Base-by-base conservation (phyloP, 2,329 filamentous ascomycete genomes). In the Colletotrichum zoysiae region DNA sequence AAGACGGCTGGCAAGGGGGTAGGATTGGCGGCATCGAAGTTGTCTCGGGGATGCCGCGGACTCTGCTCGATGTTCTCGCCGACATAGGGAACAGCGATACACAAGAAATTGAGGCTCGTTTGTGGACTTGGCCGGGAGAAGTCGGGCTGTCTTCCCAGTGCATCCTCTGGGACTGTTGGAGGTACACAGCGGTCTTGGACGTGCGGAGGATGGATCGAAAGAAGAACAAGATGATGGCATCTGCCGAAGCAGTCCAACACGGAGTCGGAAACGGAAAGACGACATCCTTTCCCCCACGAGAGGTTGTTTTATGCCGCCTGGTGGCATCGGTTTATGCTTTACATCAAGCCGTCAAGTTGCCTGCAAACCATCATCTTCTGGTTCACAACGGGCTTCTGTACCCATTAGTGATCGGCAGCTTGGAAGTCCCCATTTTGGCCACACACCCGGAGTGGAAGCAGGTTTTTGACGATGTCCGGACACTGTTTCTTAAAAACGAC, bases 131-230 rank as follows among this genome's bases (percentile, higher is more conserved):
- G 78, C 75, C 76, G 0, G 78, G 78, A 0, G 68, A 78, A 1
- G 71, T 75, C 7, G 78, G 78, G 0, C 71, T 76, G 42, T 66
- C 78, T 30, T 75, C 76, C 1, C 77, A 78, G 33, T 76, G 74
- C 38, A 77, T 79, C 44, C 73, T 79, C 3, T 79, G 78, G 78
- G 78, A 79, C 23, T 73, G 77, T 0, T 79, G 75, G 66, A 75
- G 78, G 1, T 46, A 77, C 33, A 65, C 78, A 2, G 78, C 76
- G 0, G 73, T 79, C 3, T 26, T 79, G 6, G 69, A 76, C 6
- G 55, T 58, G n/a, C 76, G 77, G 1, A 62, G 76, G 14, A 20
- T 63, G 1, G 58, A 63, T 18, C 57, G 68, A 16, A 30, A n/a
- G 30, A 51, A 26, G 38, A 35, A 40, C 18, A 48, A 40, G 33